Evolutionary conservation across 768 basidiomycete species (phyloP).

Genomic region (Candolleomyces efflorescens): DNA sequence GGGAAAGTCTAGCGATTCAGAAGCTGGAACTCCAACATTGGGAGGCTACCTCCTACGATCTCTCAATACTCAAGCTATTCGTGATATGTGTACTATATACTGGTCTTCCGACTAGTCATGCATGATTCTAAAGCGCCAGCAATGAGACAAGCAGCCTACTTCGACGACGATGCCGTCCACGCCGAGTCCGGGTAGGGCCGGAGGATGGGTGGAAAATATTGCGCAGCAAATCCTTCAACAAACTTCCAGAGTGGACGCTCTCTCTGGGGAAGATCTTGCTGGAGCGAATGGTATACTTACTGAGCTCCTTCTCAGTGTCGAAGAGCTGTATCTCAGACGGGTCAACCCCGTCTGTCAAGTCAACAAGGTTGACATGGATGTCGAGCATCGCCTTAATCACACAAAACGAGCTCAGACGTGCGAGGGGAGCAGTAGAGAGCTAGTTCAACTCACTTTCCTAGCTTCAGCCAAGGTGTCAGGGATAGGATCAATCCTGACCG

Average conservation of each 20-base stretch:
- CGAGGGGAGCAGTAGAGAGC: too few relatives aligned
- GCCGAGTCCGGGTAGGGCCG: background rate
- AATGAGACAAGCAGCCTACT: too few relatives aligned
- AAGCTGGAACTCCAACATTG: too few relatives aligned
- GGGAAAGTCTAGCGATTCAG: too few relatives aligned
- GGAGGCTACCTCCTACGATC: too few relatives aligned
- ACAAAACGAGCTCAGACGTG: too few relatives aligned
- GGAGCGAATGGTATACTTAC: slow-evolving; percentile 5
- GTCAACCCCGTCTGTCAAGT: slow-evolving; percentile 10
- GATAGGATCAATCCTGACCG: background rate
- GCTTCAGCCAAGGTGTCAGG: background rate
- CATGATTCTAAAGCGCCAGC: too few relatives aligned
- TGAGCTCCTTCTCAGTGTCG: slow-evolving; percentile 7
- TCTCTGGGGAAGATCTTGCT: slow-evolving; percentile 10
- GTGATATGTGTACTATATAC: too few relatives aligned
- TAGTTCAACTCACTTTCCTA: background rate
- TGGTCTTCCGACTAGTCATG: too few relatives aligned
- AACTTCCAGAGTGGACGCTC: slow-evolving; percentile 8
- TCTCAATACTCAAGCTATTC: too few relatives aligned
- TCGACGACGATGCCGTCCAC: too few relatives aligned
- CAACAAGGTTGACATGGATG: slow-evolving; percentile 12
- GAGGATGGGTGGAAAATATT: slow-evolving; percentile 7
- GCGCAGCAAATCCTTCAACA: slow-evolving; percentile 14
- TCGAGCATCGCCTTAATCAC: background rate
- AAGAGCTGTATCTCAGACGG: slow-evolving; percentile 6